Evolutionary conservation across 2,329 filamentous ascomycete genomes (phyloP).

Genomic region (Cordyceps pruinosa): DNA sequence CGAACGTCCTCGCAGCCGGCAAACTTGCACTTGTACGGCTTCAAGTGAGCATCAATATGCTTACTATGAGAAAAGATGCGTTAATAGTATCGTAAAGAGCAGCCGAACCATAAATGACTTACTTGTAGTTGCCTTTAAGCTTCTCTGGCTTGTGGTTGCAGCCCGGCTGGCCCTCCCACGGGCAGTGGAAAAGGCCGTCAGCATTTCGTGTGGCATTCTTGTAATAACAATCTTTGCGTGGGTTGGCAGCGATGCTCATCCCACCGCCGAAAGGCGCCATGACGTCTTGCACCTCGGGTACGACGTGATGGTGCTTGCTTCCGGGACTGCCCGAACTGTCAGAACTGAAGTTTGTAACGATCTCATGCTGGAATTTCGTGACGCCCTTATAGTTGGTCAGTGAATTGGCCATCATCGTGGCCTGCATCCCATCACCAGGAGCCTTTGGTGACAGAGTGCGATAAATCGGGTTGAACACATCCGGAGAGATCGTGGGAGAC

Average conservation of each 20-base stretch:
- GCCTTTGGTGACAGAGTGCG: slow-evolving; percentile 44
- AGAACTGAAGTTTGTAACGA: neutral
- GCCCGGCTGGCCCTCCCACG: slow-evolving; percentile 61
- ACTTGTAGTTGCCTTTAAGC: slow-evolving; percentile 99
- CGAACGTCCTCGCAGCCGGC: slow-evolving; percentile 74
- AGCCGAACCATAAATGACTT: slow-evolving; percentile 35
- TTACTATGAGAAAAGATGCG: slow-evolving; percentile 67
- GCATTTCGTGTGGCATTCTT: slow-evolving; percentile 54
- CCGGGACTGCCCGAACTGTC: slow-evolving; percentile 4
- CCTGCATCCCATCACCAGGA: slow-evolving; percentile 42
- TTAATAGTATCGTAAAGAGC: slow-evolving; percentile 19
- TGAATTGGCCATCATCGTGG: slow-evolving; percentile 14
- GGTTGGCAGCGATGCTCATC: slow-evolving; percentile 2
- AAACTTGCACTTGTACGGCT: slow-evolving; percentile 92
- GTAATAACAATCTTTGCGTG: slow-evolving; percentile 48
- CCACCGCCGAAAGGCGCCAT: slow-evolving; percentile 2
- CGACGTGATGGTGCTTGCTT: neutral
- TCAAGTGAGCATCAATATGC: slow-evolving; percentile 92
- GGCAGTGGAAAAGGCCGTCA: slow-evolving; percentile 90
- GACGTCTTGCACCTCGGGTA: slow-evolving; percentile 1
- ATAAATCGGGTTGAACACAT: slow-evolving; percentile 46
- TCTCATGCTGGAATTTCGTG: neutral
- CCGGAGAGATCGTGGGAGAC: slow-evolving; percentile 47
- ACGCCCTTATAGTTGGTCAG: slow-evolving; percentile 3
- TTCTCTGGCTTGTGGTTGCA: slow-evolving; percentile 92